phyloP scores from a whole-genome alignment of 116 monocot genomes.

The Phalaenopsis hybrid region DNA sequence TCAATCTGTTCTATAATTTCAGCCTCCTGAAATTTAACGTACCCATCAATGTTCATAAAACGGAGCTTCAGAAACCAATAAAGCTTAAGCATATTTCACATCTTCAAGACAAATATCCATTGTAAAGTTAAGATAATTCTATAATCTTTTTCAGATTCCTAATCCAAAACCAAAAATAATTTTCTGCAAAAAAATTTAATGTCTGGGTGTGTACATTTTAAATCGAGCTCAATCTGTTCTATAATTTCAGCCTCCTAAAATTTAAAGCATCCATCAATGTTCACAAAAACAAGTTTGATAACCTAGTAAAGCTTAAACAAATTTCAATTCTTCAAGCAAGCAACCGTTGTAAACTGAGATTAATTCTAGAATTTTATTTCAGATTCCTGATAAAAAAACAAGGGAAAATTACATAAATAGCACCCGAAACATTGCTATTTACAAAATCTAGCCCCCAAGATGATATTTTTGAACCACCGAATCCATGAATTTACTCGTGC shows the following conservation, averaged over 20 bases:
- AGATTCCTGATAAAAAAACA: not conserved
- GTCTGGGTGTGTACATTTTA: constrained; percentile 44
- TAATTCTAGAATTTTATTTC: not conserved
- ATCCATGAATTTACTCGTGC: too few species aligned
- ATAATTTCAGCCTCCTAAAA: constrained; percentile 47
- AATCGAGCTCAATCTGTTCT: constrained; percentile 54
- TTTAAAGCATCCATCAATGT: not conserved
- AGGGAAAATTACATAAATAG: too few species aligned
- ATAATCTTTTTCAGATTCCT: not conserved
- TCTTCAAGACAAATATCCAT: not conserved
- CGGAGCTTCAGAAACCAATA: not conserved
- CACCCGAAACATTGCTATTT: too few species aligned
- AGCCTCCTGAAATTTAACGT: constrained; percentile 30
- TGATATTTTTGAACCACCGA: too few species aligned
- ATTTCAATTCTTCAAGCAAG: not conserved
- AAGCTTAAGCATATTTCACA: not conserved
- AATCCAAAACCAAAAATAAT: not conserved
- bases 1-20: constrained; percentile 53
- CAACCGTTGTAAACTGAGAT: not conserved
- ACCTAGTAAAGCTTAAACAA: not conserved
- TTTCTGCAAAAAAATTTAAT: constrained; percentile 23
- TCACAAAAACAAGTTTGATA: not conserved
- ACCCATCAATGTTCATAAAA: not conserved
- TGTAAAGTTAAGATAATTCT: not conserved
- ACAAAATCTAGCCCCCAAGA: too few species aligned